Percentiles rank a stretch among this genome's conserved stretches.
Conservation (phyloP, 176 grass and related monocot species). For the Puccinellia tenuiflora region DNA sequence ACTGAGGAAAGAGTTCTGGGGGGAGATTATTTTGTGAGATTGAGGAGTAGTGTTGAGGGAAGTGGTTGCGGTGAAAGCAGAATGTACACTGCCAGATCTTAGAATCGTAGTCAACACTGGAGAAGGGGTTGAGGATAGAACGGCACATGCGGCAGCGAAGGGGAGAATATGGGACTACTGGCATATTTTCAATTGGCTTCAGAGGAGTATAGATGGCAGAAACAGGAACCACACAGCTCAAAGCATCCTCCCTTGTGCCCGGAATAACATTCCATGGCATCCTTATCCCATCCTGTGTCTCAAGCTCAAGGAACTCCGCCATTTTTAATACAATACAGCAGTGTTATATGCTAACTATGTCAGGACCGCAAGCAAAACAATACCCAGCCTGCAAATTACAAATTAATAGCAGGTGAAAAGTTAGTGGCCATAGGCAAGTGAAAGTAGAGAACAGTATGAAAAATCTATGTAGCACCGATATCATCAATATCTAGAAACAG, state of each 20-base stretch:
- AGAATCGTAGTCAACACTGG: slow-evolving; percentile 65
- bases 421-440: not conserved
- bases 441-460: not conserved
- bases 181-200: slow-evolving; percentile 47
- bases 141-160: slow-evolving; percentile 84
- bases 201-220: slow-evolving; percentile 82
- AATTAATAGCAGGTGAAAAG: not conserved
- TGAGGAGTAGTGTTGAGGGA: slow-evolving; percentile 55
- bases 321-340: slow-evolving; percentile 36
- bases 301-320: slow-evolving; percentile 80
- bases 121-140: slow-evolving; percentile 83
- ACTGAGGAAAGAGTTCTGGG: slow-evolving; percentile 66
- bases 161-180: slow-evolving; percentile 68
- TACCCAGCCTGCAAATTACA: slow-evolving; percentile 22
- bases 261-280: slow-evolving; percentile 97
- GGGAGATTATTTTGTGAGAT: slow-evolving; percentile 65
- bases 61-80: slow-evolving; percentile 77
- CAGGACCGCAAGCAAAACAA: not conserved
- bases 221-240: slow-evolving; percentile 62
- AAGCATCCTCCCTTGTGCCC: slow-evolving; percentile 60
- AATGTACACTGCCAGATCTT: slow-evolving; percentile 55
- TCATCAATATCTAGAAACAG: too few species aligned
- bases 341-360: not conserved
- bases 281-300: slow-evolving; percentile 65
- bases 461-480: not conserved